A percentile compares a stretch with the other conserved stretches of the same genome.
Conservation (phyloP, 139 green algal species). For the Auxenochlorella protothecoides region DNA sequence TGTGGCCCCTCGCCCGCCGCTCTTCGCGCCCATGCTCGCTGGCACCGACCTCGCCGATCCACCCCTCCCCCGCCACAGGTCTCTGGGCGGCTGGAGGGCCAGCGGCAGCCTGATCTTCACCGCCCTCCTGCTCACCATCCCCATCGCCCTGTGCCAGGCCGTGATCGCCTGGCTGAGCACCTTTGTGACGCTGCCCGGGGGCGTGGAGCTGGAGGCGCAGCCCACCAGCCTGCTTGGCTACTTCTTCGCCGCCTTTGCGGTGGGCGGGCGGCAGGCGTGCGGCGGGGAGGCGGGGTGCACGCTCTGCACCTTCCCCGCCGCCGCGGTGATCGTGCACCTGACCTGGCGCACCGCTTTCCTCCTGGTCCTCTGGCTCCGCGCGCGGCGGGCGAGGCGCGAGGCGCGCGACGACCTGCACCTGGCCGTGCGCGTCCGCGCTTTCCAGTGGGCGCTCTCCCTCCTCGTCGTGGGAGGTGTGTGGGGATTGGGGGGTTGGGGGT, state of each 20-base stretch:
- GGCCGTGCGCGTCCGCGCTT: conserved; percentile 2
- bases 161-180: conserved; percentile 18
- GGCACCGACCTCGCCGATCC: no score
- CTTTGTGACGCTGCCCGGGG: conserved; percentile 3
- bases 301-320: conserved; percentile 19
- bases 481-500: not conserved
- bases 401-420: not conserved
- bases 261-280: conserved; percentile 13
- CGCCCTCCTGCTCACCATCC: conserved; percentile 2
- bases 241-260: conserved; percentile 24
- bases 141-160: conserved; percentile 5
- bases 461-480: conserved; percentile 4
- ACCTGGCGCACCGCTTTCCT: conserved; percentile 2
- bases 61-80: no score
- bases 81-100: not conserved
- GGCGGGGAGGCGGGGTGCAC: conserved; percentile 5
- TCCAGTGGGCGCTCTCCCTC: conserved; percentile 1
- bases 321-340: conserved; percentile 13
- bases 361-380: conserved; percentile 2
- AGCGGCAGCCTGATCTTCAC: conserved; percentile 1
- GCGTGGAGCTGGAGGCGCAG: not conserved
- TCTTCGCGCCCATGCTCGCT: no score
- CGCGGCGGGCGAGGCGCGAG: no score
- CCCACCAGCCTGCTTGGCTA: conserved; percentile 16
- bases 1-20: no score